Evolutionary conservation across 495 filamentous ascomycete genomes (phyloP), one percentile per base, ranked within the genome.

Genomic region (Emericellopsis terricola): DNA sequence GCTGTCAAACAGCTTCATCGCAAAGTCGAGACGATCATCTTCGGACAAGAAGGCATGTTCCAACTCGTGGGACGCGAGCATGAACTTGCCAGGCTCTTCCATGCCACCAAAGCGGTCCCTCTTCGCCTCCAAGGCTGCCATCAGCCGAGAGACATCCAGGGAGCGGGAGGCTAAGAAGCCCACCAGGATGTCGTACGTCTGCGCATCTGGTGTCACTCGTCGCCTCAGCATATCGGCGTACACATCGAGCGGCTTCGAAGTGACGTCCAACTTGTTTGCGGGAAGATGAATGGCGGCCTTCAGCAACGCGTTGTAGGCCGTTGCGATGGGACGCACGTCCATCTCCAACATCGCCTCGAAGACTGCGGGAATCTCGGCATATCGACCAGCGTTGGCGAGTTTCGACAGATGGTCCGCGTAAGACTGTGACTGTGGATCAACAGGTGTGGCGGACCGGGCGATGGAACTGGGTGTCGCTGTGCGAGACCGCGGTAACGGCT

Each of bases 201-300:
- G 67, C 38, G 76, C 73, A 47, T 91, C 76, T 11, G 87, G 87
- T 17, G 65, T 54, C 28, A 94, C 75, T 45, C 76, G 77, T 31
- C 85, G 78, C 39, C 78, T 69, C 42, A 93, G 76, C 87, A 97
- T 93, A 51, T 94, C 83, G 28, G 83, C 78, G 59, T 96, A 96
- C 38, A 96, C 78, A 64, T 86, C 84, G 31, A 96, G 69, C 4
- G 81, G 85, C 57, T 92, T 93, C 30, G 81, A 72, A 16, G 93
- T 76, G 8, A 84, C 68, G 55, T 84, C 80, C 32, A 76, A 71
- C 48, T 73, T 74, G 45, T 81, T 71, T 4, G 60, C 60, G 1
- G 77, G 69, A 15, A 92, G 64, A 39, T 78, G 60, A 38, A 91
- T 73, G 15, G 82, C 85, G 18, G 91, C 82, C 43, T 74, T 64